Base-by-base conservation (phyloP, 2,329 filamentous ascomycete species). In the Talaromyces sp. region DNA sequence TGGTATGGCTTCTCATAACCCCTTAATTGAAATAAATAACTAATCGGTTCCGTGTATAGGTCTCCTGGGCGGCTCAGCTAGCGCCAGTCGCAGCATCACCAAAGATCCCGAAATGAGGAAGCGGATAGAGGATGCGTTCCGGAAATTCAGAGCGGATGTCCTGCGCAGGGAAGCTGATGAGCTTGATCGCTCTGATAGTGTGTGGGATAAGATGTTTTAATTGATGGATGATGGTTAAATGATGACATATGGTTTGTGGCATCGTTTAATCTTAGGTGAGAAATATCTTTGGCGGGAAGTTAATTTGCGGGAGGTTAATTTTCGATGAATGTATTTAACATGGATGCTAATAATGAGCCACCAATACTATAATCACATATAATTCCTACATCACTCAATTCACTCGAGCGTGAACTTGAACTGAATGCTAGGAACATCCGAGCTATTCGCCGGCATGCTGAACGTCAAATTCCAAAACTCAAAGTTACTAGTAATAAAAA, bases 91-190 rank as follows among this genome's bases (percentile, higher is more conserved):
- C 43, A 78, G 78, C 0, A 84, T 90, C 62, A 80, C 78, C 0
- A 74, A 74, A 31, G 85, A 90, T 69, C 81, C 85, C 0, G 85
- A 84, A 63, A 80, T 81, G 16, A 81, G 79, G 68, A 76, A 80
- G 69, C 79, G 88, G 68, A 86, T 90, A 63, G 86, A 90, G 75
- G 82, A 76, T 60, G 89, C 88, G 0, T 90, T 89, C 67, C 80
- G 84, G 69, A 82, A 80, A 64, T 90, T 89, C 73, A 83, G 83
- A 65, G 86, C 85, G 0, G 88, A 90, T 76, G 82, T 85, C n/a
- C 72, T 90, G 70, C 83, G 85, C 70, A 82, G 81, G 67, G 82
- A 90, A 76, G 84, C 87, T 10, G 79, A 85, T 68, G 71, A 76
- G 31, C 68, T 90, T 66, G 87, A 90, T 67, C 76, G 73, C 0